Base-by-base conservation (phyloP, 2,329 filamentous ascomycete genomes). In the Penicillium thymicola region DNA sequence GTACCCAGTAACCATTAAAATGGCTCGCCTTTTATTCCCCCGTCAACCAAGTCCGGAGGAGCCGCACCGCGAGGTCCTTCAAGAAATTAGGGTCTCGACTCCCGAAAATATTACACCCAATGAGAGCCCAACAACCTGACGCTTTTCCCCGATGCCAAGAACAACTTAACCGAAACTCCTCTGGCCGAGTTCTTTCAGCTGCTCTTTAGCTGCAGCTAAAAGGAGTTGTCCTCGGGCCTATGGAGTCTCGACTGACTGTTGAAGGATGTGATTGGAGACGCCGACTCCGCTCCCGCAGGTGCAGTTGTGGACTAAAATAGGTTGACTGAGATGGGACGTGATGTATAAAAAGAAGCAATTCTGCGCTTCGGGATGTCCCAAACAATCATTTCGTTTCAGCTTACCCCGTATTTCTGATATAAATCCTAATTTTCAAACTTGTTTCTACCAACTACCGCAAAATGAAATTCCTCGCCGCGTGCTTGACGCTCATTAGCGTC, bases 121-220 rank as follows among this genome's bases (percentile, higher is more conserved):
- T 55, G 18, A 30, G 1, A 18, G 5, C 9, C 40, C 16, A 30
- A 21, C 4, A 25, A 5, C 30, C 13, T 32, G 8, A 16, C 8
- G n/a, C 34, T 52, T 51, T 23, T 23, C 40, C 32, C 47, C 53
- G 52, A 54, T 5, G 53, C 47, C 54, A 56, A 56, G 54, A 36
- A 18, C 30, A n/a, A 23, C 13, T 8, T 36, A 41, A 36, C 13
- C 48, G 23, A 52, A 18, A 38, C 52, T 30, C 45, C 51, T 41
- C 43, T n/a, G 11, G 49, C 23, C 30, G 28, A 2, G 34, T 40
- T 44, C 41, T 23, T 34, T 46, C 41, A 46, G 28, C 41, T 52
- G 9, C 5, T 7, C 23, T 27, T 23, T 32, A n/a, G 36, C 53
- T 51, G 48, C 48, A 40, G 14, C n/a, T 45, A 28, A 32, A 41